Evolutionary conservation across 768 basidiomycete genomes (phyloP), one percentile per base, ranked within the genome.

Genomic region (Dictyophora rubrovolvata): DNA sequence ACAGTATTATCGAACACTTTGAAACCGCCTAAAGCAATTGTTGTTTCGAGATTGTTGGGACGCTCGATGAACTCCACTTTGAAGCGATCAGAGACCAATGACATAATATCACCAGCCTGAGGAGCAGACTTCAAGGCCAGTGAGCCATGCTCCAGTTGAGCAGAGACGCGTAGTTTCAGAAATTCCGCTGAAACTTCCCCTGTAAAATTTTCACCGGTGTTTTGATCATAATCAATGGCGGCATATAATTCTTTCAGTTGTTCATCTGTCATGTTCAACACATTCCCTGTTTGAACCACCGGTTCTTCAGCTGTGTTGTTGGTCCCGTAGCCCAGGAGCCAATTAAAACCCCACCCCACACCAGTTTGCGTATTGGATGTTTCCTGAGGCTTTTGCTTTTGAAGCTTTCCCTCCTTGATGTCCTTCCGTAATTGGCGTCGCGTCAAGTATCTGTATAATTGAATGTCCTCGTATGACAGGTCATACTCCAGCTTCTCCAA

Each of bases 401-500:
- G 78, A 46, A 79, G 70, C 65, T 83, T 84, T 64, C 77, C 73
- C 36, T 86, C 73, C 1, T 83, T 89, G 20, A 82, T 77, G 65
- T 98, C 93, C 69, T 97, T 93, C 65, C 86, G 84, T 16, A 95
- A 76, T 63, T 84, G 84, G 1, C 92, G 92, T 23, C 90, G 85
- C 0, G 93, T 90, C 61, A 98, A 91, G 3, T 93, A 97, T 34
- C 96, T 84, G 73, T 98, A 99, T 72, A 97, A 96, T 3, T 95
- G 86, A 54, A 99, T 85, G 66, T 98, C 96, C 69, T 95, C 92
- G 64, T 97, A 98, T 0, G 85, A 79, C 28, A 98, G 77, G 68
- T 91, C 92, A 63, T 70, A 75, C 69, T 99, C 96, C 57, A 98
- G 73, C 0, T 71, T 74, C 50, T 84, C 79, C 33, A 94, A 73